Conservation (phyloP, 441 rosid genomes). For the Macaranga tanarius region DNA sequence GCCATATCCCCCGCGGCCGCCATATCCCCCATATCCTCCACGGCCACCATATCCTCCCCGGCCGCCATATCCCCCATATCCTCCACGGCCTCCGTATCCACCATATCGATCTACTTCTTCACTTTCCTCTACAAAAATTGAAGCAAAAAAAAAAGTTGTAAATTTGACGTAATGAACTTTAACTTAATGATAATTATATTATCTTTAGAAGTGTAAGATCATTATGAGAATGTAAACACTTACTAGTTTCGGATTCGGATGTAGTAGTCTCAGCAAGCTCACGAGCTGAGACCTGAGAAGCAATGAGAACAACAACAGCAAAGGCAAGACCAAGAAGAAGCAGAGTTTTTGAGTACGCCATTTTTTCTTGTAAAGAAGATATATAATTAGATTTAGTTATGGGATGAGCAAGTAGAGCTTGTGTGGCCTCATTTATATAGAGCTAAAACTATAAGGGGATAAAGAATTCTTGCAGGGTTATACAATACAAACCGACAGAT, state of each 20-base stretch:
- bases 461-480: no score
- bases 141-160: no score
- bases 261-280: slow-evolving; percentile 21
- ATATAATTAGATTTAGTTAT: no score
- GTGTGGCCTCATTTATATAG: no score
- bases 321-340: slow-evolving; percentile 29
- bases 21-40: neutral
- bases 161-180: no score
- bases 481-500: no score
- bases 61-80: neutral
- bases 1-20: neutral
- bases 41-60: neutral
- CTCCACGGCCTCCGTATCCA: neutral
- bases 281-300: slow-evolving; percentile 33
- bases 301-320: slow-evolving; percentile 24
- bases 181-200: no score
- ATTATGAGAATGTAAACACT: neutral
- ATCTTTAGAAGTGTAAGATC: no score
- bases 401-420: no score
- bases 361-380: neutral
- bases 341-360: slow-evolving; percentile 30
- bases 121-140: neutral
- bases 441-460: no score
- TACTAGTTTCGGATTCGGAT: no score
- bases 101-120: neutral